phyloP scores from a whole-genome alignment of 768 basidiomycete genomes.

The Cubamyces sp. region DNA sequence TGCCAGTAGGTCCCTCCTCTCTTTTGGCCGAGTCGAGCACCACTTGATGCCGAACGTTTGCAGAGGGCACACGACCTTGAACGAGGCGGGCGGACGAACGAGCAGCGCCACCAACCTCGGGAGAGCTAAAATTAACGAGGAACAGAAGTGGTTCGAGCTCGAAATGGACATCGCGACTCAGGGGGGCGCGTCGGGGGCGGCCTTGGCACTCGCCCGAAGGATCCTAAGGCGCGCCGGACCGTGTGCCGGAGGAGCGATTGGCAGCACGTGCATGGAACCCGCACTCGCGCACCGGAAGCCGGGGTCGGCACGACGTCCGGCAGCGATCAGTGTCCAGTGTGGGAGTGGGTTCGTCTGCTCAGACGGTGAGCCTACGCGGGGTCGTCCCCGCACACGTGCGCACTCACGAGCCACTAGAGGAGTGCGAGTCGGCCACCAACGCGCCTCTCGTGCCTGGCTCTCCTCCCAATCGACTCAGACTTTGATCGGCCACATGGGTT shows the following conservation, averaged over 20 bases:
- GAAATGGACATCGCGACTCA: not conserved
- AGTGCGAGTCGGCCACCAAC: not conserved
- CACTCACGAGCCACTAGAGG: slow-evolving; percentile 1
- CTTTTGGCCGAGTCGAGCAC: not conserved
- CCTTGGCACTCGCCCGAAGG: not conserved
- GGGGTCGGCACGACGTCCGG: not conserved
- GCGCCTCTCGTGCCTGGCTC: not conserved
- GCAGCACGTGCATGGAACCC: slow-evolving; percentile 8
- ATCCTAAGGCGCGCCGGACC: not conserved
- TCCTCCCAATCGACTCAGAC: not conserved
- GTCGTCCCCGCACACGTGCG: slow-evolving; percentile 7
- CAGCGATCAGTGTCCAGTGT: not conserved
- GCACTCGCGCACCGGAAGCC: not conserved
- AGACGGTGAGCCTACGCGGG: not conserved
- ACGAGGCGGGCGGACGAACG: not conserved
- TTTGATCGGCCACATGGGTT: slow-evolving; percentile 10
- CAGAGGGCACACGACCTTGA: not conserved
- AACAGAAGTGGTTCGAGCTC: not conserved
- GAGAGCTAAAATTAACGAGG: slow-evolving; percentile 2
- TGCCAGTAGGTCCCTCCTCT: not conserved
- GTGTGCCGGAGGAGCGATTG: not conserved
- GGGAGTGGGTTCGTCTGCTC: not conserved
- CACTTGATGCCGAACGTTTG: slow-evolving; percentile 5
- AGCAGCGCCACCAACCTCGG: slow-evolving; percentile 5
- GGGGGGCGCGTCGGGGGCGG: not conserved